Percentiles rank a stretch among this genome's conserved stretches.
phyloP scores from a whole-genome alignment of 345 rosid genomes.

The Populus alba region DNA sequence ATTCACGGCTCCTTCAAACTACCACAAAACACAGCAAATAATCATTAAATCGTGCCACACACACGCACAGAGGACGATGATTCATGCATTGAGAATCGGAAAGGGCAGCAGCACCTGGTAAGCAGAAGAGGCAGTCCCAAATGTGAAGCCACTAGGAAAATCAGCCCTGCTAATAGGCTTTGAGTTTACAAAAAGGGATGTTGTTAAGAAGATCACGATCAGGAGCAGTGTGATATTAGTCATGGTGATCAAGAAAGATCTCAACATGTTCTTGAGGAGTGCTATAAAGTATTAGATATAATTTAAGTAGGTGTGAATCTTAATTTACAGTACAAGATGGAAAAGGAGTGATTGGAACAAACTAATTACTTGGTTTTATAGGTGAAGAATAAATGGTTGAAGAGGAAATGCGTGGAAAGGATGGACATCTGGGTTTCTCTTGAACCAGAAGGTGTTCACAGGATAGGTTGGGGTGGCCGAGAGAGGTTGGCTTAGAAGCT shows the following conservation, averaged over 20 bases:
- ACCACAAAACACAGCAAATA: not conserved
- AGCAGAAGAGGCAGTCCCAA: slow-evolving; percentile 94
- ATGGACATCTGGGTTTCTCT: slow-evolving; percentile 23
- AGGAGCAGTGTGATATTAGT: slow-evolving; percentile 1
- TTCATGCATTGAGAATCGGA: not conserved
- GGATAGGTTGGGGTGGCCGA: slow-evolving; percentile 6
- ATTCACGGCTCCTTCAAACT: slow-evolving; percentile 89
- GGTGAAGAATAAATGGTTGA: slow-evolving; percentile 17
- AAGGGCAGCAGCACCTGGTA: slow-evolving; percentile 51
- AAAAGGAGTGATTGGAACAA: not conserved
- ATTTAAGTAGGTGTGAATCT: not conserved
- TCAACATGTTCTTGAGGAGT: not conserved
- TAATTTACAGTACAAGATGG: not conserved
- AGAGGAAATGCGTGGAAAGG: slow-evolving; percentile 12
- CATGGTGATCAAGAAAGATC: slow-evolving; percentile 15
- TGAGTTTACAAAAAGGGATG: slow-evolving; percentile 23
- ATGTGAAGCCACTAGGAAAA: slow-evolving; percentile 72
- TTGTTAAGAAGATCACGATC: slow-evolving; percentile 14
- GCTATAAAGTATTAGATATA: not conserved
- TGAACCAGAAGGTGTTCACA: slow-evolving; percentile 27
- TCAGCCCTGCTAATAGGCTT: slow-evolving; percentile 58
- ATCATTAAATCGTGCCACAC: not conserved
- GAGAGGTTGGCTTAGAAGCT: slow-evolving; percentile 5
- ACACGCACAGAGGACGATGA: no score
- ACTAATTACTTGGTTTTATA: slow-evolving; percentile 23